phyloP scores from a whole-genome alignment of 1,284 basidiomycete genomes.

The Puccinia polysora region DNA sequence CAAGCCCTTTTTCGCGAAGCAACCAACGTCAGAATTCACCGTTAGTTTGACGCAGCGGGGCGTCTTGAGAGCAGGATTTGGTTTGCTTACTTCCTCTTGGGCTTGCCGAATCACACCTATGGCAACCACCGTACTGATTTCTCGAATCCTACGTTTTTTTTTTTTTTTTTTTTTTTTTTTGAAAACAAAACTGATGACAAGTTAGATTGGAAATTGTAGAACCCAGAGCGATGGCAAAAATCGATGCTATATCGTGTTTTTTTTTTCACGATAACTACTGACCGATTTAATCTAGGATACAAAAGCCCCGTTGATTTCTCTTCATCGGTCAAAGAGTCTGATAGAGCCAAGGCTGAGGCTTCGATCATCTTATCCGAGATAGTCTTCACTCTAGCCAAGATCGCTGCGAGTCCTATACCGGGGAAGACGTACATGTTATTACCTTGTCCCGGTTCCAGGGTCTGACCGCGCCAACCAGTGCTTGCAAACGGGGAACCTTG shows the following conservation, averaged over 20 bases:
- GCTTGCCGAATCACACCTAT: conserved; percentile 36
- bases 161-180: too few species aligned
- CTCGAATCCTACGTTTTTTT: conserved; percentile 25
- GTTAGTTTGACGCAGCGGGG: background rate
- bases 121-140: conserved; percentile 41
- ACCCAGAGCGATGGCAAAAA: background rate
- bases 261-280: background rate
- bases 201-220: background rate
- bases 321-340: conserved; percentile 67
- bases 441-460: conserved; percentile 76
- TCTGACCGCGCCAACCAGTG: conserved; percentile 61
- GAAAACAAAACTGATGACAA: background rate
- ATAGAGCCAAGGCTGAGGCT: conserved; percentile 64
- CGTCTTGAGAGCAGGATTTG: background rate
- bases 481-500: conserved; percentile 69
- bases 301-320: conserved; percentile 55
- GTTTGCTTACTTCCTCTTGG: conserved; percentile 30
- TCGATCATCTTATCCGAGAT: conserved; percentile 57
- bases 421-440: conserved; percentile 66
- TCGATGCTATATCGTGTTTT: background rate
- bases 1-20: conserved; percentile 16
- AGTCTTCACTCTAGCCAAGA: conserved; percentile 57
- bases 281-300: conserved; percentile 38
- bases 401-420: conserved; percentile 69
- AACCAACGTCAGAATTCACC: background rate